Evolutionary conservation across 805 yeast species (phyloP).

Genomic region (Kluyveromyces nonfermentans): DNA sequence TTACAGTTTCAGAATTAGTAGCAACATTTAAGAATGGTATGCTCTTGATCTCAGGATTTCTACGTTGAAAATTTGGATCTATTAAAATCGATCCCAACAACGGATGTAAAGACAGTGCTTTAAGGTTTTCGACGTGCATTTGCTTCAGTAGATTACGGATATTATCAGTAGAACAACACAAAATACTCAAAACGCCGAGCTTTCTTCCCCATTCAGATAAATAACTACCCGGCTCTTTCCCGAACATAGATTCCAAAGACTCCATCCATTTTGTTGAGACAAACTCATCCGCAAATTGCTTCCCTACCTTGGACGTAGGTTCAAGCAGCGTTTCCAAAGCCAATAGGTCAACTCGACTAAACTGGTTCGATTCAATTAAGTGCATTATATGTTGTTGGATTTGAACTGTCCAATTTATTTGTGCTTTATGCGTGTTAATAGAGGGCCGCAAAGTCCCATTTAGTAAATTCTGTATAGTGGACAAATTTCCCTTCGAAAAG

Average conservation of each 20-base stretch:
- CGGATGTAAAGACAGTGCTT: conserved; percentile 40
- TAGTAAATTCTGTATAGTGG: conserved; percentile 41
- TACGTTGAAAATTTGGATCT: conserved; percentile 36
- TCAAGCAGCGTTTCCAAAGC: conserved; percentile 36
- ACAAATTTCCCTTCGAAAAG: conserved; percentile 38
- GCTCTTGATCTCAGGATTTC: conserved; percentile 45
- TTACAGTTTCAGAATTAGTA: not conserved
- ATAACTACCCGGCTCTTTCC: conserved; percentile 42
- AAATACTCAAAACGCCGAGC: conserved; percentile 42
- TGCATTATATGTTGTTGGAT: conserved; percentile 46
- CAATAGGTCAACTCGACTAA: conserved; percentile 37
- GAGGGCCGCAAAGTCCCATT: conserved; percentile 37
- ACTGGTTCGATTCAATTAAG: conserved; percentile 39
- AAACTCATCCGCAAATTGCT: conserved; percentile 44
- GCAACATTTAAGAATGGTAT: conserved; percentile 36
- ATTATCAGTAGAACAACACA: conserved; percentile 38
- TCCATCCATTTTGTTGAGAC: conserved; percentile 50
- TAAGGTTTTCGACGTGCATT: conserved; percentile 36
- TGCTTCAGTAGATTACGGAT: conserved; percentile 36
- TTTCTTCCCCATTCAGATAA: conserved; percentile 39
- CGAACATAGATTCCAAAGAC: conserved; percentile 46
- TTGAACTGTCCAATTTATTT: conserved; percentile 28
- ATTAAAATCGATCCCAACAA: conserved; percentile 45
- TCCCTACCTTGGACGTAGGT: conserved; percentile 17
- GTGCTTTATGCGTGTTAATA: conserved; percentile 23